These are phyloP conservation scores for Trypanosoma platydactyli DNA, from an alignment of 208 protist genomes.

Conservation along the genomic window DNA sequence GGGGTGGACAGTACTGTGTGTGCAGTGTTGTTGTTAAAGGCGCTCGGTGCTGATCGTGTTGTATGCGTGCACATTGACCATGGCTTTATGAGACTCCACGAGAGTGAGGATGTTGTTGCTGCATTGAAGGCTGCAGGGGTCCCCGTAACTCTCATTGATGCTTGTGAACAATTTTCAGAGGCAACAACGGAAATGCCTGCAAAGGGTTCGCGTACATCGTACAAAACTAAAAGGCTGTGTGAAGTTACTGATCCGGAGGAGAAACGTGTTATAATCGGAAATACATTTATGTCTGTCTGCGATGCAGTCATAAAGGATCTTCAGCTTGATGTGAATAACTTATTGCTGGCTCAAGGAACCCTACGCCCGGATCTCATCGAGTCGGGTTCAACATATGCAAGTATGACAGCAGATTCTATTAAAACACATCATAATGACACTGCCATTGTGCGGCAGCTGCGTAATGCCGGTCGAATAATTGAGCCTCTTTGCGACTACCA, in stretches of 20 bases:
- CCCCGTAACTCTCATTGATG: slow-evolving; percentile 71
- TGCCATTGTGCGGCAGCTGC: slow-evolving; percentile 91
- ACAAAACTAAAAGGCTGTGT: slow-evolving; percentile 66
- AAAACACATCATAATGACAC: slow-evolving; percentile 99
- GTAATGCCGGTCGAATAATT: slow-evolving; percentile 93
- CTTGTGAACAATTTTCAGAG: slow-evolving; percentile 67
- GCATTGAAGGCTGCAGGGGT: slow-evolving; percentile 82
- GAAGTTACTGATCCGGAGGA: slow-evolving; percentile 83
- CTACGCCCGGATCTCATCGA: slow-evolving; percentile 98
- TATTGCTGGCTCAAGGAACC: slow-evolving; percentile 94
- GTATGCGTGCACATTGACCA: slow-evolving; percentile 98
- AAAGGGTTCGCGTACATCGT: slow-evolving; percentile 40
- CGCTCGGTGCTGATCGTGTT: slow-evolving; percentile 93
- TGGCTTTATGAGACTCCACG: slow-evolving; percentile 96
- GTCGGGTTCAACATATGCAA: slow-evolving; percentile 83
- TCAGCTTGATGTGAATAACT: slow-evolving; percentile 55
- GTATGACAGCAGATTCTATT: slow-evolving; percentile 92
- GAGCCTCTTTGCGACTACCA: slow-evolving; percentile 97
- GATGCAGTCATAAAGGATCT: slow-evolving; percentile 71
- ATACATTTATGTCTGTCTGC: slow-evolving; percentile 97
- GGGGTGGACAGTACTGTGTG: slow-evolving; percentile 98
- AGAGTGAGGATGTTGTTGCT: slow-evolving; percentile 82
- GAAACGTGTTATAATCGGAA: slow-evolving; percentile 98
- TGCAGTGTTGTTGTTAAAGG: slow-evolving; percentile 94
- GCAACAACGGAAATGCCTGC: slow-evolving; percentile 77